Base-by-base conservation (phyloP, 2,329 filamentous ascomycete genomes). In the Tolypocladium nubicola region DNA sequence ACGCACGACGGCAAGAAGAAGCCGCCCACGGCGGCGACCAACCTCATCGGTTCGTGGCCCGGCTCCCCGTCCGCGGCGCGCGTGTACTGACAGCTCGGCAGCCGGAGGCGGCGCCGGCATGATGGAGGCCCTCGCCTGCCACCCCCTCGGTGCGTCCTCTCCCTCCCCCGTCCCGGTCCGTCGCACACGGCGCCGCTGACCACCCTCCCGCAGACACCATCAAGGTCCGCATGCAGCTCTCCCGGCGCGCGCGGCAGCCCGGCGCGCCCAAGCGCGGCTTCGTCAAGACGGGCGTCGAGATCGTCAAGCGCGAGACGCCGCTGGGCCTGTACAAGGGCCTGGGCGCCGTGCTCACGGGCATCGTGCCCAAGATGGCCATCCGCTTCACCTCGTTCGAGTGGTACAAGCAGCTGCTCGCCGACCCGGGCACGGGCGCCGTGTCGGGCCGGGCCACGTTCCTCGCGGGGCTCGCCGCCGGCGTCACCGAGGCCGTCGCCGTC, bases 201-300 rank as follows among this genome's bases (percentile, higher is more conserved):
- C n/a, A n/a, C n/a, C n/a, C n/a, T n/a, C 52, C 37, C 23, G 21
- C 63, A 89, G 90, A 97, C 74, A 97, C 92, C 59, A 96, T 97
- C 79, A 97, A 99, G 82, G 94, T 99, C 61, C 91, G 94, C 66
- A 99, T 99, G 95, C 94, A 99, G 77, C 87, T 99, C 60, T 97
- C 94, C 57, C 83, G 88, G 64, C 85, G 94, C 71, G 90, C 89
- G 54, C 83, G 88, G 64, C 82, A 85, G 59, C 91, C 91, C 57
- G 94, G 94, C 60, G 84, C 88, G 71, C 90, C 92, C 67, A 86
- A 87, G 66, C 88, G 91, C 65, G 93, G 94, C 61, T 99, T 99
- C 77, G 71, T 97, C 63, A 79, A 79, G 57, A 99, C 94, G 1
- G 94, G 94, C 61, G 75, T 80, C 61, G 89, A 95, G 65, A 97